Evolutionary conservation across 768 basidiomycete species (phyloP).

Genomic region (Mycena leptocephala): DNA sequence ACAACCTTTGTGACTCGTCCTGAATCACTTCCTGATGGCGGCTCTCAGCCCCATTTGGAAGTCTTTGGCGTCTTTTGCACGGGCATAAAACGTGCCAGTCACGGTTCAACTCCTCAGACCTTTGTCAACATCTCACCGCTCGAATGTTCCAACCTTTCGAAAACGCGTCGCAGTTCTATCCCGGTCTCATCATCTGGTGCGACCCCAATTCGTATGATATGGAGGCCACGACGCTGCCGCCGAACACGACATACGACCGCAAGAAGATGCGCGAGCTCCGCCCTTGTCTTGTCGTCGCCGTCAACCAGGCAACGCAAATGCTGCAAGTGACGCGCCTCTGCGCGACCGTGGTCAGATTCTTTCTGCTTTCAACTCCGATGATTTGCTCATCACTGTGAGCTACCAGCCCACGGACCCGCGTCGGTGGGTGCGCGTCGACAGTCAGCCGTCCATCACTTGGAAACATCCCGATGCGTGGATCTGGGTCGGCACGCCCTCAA

Average conservation of each 20-base stretch:
- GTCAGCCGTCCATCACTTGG: slow-evolving; percentile 16
- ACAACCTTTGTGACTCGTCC: too few relatives aligned
- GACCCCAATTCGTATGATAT: slow-evolving; percentile 28
- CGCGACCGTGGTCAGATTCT: slow-evolving; percentile 19
- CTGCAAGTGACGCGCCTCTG: slow-evolving; percentile 26
- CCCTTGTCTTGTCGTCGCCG: slow-evolving; percentile 32
- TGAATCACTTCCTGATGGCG: too few relatives aligned
- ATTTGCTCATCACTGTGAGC: neutral
- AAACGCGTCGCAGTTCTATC: slow-evolving; percentile 20
- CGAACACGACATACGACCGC: slow-evolving; percentile 14
- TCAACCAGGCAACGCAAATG: neutral
- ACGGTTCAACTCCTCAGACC: too few relatives aligned
- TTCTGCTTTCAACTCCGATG: too few relatives aligned
- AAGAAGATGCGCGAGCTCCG: slow-evolving; percentile 19
- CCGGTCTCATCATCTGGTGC: slow-evolving; percentile 47
- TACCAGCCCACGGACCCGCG: slow-evolving; percentile 27
- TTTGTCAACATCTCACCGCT: too few relatives aligned
- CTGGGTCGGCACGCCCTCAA: slow-evolving; percentile 33
- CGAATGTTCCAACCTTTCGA: slow-evolving; percentile 35
- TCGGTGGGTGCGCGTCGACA: slow-evolving; percentile 27
- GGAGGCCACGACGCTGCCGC: slow-evolving; percentile 18
- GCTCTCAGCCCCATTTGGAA: too few relatives aligned
- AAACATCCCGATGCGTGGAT: slow-evolving; percentile 26
- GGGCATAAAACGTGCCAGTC: too few relatives aligned
- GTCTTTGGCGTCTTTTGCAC: too few relatives aligned